phyloP scores from a whole-genome alignment of 176 grass and related monocot genomes.

The bread wheat (Triticum aestivum) region DNA sequence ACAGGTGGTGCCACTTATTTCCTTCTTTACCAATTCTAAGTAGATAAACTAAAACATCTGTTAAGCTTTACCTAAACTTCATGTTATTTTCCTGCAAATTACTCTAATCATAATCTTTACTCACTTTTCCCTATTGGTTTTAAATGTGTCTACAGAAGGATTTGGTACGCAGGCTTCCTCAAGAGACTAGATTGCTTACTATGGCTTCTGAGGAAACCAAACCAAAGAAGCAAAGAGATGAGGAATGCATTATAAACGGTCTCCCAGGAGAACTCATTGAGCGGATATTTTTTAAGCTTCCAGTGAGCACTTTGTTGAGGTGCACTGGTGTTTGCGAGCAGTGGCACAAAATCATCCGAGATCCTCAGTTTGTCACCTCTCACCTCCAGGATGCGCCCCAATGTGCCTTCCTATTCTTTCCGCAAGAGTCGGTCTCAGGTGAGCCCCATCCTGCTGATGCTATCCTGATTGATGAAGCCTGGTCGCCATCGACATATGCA shows the following conservation, averaged over 20 bases:
- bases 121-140: not conserved
- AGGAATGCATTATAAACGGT: not conserved
- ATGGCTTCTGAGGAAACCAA: constrained; percentile 21
- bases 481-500: not conserved
- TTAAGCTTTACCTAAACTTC: not conserved
- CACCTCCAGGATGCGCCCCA: not conserved
- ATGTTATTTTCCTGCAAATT: not conserved
- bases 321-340: constrained; percentile 27
- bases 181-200: not conserved
- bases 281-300: constrained; percentile 19
- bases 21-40: not conserved
- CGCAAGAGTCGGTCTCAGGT: not conserved
- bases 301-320: constrained; percentile 20
- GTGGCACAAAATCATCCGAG: constrained; percentile 19
- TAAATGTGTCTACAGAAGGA: not conserved
- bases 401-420: constrained; percentile 8
- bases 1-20: not conserved
- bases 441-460: constrained; percentile 20
- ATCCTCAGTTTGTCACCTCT: not conserved
- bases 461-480: constrained; percentile 17
- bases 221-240: not conserved
- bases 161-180: not conserved
- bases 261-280: constrained; percentile 16
- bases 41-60: not conserved
- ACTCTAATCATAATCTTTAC: not conserved